Conservation (phyloP, 2,329 filamentous ascomycete species). For the Cryphonectria radicalis region DNA sequence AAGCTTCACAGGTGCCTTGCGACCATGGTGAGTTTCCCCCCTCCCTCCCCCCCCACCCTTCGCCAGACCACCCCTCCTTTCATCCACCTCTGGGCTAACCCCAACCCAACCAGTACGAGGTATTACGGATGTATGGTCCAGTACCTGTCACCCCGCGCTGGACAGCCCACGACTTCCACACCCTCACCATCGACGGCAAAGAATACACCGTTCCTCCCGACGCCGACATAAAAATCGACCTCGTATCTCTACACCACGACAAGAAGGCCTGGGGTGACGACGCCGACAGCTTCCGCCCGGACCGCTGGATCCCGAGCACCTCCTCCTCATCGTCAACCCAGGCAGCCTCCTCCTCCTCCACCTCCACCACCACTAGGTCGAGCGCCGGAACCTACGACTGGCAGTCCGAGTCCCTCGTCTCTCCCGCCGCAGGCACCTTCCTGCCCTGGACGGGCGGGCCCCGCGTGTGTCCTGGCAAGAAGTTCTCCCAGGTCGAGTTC, state of each 20-base stretch:
- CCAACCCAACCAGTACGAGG: conserved; percentile 16
- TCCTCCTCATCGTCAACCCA: background rate
- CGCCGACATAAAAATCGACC: conserved; percentile 11
- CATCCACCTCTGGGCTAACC: background rate
- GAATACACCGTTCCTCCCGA: conserved; percentile 13
- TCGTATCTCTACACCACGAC: conserved; percentile 16
- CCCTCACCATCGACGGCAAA: conserved; percentile 14
- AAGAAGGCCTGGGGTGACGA: conserved; percentile 17
- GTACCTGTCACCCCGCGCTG: conserved; percentile 14
- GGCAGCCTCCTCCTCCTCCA: background rate
- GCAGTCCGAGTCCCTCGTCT: conserved; percentile 16
- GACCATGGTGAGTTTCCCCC: conserved; percentile 17
- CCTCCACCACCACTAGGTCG: background rate
- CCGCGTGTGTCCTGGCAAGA: conserved; percentile 17
- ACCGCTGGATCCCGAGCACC: conserved; percentile 18
- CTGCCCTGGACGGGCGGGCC: conserved; percentile 15
- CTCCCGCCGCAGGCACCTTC: conserved; percentile 5
- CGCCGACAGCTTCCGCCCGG: conserved; percentile 9
- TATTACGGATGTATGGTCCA: conserved; percentile 21
- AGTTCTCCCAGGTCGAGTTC: conserved; percentile 23
- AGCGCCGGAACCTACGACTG: conserved; percentile 9
- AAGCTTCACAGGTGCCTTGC: conserved; percentile 25
- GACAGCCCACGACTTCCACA: conserved; percentile 8
- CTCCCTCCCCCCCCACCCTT: too few species aligned
- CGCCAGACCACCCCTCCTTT: too few species aligned